phyloP scores from a whole-genome alignment of 441 rosid species.

The Pelargonium citronellum region DNA sequence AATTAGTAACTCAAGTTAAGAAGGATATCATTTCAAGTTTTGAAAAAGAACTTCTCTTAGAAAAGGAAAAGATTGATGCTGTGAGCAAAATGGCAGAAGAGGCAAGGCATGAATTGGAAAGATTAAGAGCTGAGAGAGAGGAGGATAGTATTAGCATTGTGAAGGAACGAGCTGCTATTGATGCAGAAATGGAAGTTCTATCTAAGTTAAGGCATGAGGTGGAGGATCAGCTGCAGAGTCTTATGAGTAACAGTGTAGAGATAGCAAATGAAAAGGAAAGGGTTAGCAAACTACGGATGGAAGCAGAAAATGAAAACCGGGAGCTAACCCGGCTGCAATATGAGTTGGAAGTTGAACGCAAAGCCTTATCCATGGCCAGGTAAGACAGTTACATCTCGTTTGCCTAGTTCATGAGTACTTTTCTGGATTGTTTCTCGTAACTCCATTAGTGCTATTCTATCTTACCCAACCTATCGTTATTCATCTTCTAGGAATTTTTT shows the following conservation, averaged over 20 bases:
- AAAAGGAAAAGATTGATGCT: constrained; percentile 61
- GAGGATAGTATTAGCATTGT: constrained; percentile 52
- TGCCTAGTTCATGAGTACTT: neutral
- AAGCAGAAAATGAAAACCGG: constrained; percentile 65
- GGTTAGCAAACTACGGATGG: constrained; percentile 50
- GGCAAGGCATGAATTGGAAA: constrained; percentile 61
- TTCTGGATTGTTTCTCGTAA: neutral
- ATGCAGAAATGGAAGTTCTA: constrained; percentile 80
- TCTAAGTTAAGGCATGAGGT: constrained; percentile 59
- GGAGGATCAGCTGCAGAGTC: constrained; percentile 68
- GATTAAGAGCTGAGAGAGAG: constrained; percentile 61
- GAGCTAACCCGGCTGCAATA: constrained; percentile 63
- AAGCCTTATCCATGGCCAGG: constrained; percentile 90
- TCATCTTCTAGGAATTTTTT: constrained; percentile 1
- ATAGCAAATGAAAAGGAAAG: constrained; percentile 76
- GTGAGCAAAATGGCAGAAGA: constrained; percentile 88
- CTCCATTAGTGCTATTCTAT: neutral
- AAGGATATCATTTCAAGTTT: constrained; percentile 69
- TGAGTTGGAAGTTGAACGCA: constrained; percentile 78
- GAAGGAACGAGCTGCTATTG: constrained; percentile 63
- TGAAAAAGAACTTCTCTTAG: constrained; percentile 65
- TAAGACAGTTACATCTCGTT: constrained; percentile 22
- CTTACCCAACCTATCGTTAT: constrained; percentile 1
- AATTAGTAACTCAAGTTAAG: constrained; percentile 77
- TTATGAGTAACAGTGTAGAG: constrained; percentile 63